Base-by-base conservation (phyloP, 1,284 basidiomycete species). In the Trichosporon sp. region DNA sequence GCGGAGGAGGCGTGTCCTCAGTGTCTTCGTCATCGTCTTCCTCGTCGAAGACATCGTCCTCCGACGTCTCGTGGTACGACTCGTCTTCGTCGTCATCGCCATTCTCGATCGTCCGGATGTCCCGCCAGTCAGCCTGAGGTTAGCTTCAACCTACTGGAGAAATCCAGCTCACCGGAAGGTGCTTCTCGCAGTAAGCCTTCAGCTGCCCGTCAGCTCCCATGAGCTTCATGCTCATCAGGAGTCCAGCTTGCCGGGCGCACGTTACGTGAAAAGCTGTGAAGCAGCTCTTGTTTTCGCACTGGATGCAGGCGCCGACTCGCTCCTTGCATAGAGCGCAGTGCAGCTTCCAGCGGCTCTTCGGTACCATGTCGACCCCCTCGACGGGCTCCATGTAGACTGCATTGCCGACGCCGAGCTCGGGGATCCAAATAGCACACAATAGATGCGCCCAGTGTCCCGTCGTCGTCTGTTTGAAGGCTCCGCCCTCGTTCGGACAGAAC, bases 361-460 rank as follows among this genome's bases (percentile, higher is more conserved):
- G 88, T 52, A 99, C 91, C 69, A 83, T 86, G 56, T 97, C 91
- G 0, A 95, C 85, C 23, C 92, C 92, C 29, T 93, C 92, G 56
- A 99, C 89, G 10, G 96, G 96, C 73, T 99, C 96, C 95, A 99
- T 99, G 79, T 98, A 97, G 10, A 95, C 90, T 7, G 94, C 89
- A 77, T 99, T 99, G 33, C 89, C 89, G 5, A 98, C 92, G 40
- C 89, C 87, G 8, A 93, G 93, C 78, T 99, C 96, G 0, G 96
- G 95, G 4, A 98, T 89, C 92, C 94, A 99, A 69, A 99, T 96
- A 3, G 95, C 94, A 74, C 96, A 99, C 1, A 99, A 84, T 0
- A 99, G 82, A 78, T 99, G 96, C 0, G 93, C 91, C 96, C 96
- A 99, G 67, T 94, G 90, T 0, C 92, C 93, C 23, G 88, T 86